Evolutionary conservation across 177 flowering plant species (phyloP).

Genomic region (Telopea speciosissima): DNA sequence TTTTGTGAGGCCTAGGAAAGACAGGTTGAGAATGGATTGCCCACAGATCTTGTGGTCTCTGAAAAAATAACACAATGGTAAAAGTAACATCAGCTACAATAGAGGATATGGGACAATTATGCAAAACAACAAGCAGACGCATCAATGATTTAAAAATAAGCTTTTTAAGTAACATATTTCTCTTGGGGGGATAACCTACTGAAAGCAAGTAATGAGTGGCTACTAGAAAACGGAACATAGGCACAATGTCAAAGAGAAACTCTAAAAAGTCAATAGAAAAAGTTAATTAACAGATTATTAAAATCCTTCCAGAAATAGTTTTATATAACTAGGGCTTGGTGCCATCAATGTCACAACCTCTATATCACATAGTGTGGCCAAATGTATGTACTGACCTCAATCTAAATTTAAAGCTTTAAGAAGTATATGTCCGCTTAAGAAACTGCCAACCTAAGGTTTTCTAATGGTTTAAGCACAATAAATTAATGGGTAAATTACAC

Average conservation of each 20-base stretch:
- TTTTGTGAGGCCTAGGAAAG: conserved; percentile 81
- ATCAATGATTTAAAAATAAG: too few species aligned
- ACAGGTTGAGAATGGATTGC: conserved; percentile 86
- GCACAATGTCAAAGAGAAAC: not conserved
- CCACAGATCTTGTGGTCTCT: conserved; percentile 97
- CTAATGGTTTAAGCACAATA: too few species aligned
- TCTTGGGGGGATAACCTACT: too few species aligned
- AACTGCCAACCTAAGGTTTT: not conserved
- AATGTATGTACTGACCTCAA: not conserved
- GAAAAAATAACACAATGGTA: conserved; percentile 8
- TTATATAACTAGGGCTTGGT: not conserved
- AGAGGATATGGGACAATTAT: not conserved
- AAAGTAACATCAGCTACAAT: conserved; percentile 10
- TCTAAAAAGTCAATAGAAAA: not conserved
- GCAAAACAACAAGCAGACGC: not conserved
- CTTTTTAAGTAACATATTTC: too few species aligned
- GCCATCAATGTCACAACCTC: not conserved
- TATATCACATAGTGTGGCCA: too few species aligned
- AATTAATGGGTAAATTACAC: too few species aligned
- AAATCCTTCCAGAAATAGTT: not conserved
- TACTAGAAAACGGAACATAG: not conserved
- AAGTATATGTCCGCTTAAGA: not conserved
- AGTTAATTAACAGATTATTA: not conserved
- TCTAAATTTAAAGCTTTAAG: not conserved
- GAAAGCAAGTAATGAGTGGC: not conserved